phyloP scores from a whole-genome alignment of 2,329 filamentous ascomycete species.

The Aureobasidium sp. region DNA sequence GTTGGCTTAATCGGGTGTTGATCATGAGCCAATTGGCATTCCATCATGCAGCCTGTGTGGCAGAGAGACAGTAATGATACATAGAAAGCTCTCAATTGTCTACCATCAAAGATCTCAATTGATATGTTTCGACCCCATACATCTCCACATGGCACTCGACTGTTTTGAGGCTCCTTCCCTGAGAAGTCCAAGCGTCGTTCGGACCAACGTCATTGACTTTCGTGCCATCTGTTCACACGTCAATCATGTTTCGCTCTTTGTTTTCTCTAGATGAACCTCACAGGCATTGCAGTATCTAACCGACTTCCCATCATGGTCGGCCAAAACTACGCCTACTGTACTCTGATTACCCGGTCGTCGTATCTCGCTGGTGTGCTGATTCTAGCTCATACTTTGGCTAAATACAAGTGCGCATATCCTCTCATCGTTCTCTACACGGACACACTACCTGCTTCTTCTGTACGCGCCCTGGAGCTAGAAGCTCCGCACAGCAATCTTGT shows the following conservation, averaged over 20 bases:
- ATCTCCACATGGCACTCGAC: not conserved
- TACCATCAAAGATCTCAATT: not conserved
- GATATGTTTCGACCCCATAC: not conserved
- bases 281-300: not conserved
- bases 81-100: not conserved
- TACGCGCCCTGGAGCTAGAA: conserved; percentile 37
- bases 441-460: conserved; percentile 31
- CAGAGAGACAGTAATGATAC: not conserved
- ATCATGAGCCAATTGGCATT: not conserved
- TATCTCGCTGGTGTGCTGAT: conserved; percentile 46
- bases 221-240: not conserved
- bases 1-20: not conserved
- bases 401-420: conserved; percentile 39
- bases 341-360: conserved; percentile 43
- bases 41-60: not conserved
- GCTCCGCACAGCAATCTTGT: conserved; percentile 34
- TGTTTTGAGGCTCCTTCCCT: not conserved
- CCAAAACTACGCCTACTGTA: conserved; percentile 36
- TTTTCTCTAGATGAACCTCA: not conserved
- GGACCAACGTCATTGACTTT: not conserved
- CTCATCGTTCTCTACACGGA: conserved; percentile 44
- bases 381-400: conserved; percentile 41
- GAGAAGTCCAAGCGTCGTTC: not conserved
- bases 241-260: not conserved
- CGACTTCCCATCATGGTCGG: conserved; percentile 4